Evolutionary conservation across 257 asterid species (phyloP).

Genomic region (Avicennia marina): DNA sequence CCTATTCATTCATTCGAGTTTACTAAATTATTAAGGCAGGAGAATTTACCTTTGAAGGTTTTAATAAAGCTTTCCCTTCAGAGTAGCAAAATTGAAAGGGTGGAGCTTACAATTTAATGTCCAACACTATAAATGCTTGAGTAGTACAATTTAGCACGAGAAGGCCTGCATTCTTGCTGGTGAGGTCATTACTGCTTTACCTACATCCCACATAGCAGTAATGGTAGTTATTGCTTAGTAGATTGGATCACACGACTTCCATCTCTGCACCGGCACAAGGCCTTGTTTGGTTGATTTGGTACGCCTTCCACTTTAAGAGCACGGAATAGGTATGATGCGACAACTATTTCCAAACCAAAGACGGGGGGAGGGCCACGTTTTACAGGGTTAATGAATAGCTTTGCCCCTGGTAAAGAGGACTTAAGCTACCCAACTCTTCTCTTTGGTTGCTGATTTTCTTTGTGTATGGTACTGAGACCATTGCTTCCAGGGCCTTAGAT

Average conservation of each 20-base stretch:
- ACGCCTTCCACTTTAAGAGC: slow-evolving; percentile 8
- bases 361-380: neutral
- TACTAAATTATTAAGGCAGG: slow-evolving; percentile 1
- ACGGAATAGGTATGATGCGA: neutral
- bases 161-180: slow-evolving; percentile 29
- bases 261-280: slow-evolving; percentile 14
- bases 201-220: slow-evolving; percentile 36
- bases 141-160: slow-evolving; percentile 16
- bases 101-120: slow-evolving; percentile 9
- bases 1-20: neutral
- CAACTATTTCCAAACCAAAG: neutral
- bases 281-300: slow-evolving; percentile 19
- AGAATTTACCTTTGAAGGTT: neutral
- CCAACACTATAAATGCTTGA: slow-evolving; percentile 28
- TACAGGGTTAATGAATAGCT: neutral
- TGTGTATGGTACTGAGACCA: no score
- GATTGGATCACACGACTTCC: slow-evolving; percentile 37
- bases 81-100: neutral
- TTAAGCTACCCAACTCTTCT: neutral
- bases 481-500: no score
- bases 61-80: neutral
- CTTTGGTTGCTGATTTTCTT: neutral
- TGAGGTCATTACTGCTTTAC: slow-evolving; percentile 39
- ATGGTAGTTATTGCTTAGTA: slow-evolving; percentile 34
- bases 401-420: slow-evolving; percentile 5